phyloP scores from a whole-genome alignment of 805 yeast species.

The Pichia ethanolica region DNA sequence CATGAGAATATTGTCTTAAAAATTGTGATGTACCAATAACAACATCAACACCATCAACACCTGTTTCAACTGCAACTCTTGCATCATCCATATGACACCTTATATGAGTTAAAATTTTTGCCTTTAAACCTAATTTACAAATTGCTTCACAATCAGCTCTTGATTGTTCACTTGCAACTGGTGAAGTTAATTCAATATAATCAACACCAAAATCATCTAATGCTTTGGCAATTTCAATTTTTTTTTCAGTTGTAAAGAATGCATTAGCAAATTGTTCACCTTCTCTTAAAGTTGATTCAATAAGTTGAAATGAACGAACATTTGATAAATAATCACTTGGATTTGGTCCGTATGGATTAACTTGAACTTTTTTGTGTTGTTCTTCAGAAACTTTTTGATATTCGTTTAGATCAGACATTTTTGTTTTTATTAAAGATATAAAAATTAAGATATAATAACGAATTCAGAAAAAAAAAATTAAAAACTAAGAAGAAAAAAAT shows the following conservation, averaged over 20 bases:
- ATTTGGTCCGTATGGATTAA: slow-evolving; percentile 83
- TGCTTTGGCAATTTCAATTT: slow-evolving; percentile 95
- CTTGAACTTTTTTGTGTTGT: slow-evolving; percentile 28
- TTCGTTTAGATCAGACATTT: slow-evolving; percentile 18
- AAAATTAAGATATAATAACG: too few species aligned
- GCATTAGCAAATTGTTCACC: slow-evolving; percentile 99
- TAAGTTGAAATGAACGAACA: slow-evolving; percentile 80
- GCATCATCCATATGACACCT: slow-evolving; percentile 99
- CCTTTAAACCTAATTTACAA: slow-evolving; percentile 92
- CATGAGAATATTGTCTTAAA: slow-evolving; percentile 90
- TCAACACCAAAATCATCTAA: slow-evolving; percentile 97
- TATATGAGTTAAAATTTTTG: slow-evolving; percentile 92
- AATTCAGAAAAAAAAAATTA: too few species aligned
- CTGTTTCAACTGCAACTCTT: slow-evolving; percentile 92
- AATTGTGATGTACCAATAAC: slow-evolving; percentile 97
- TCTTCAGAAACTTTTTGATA: slow-evolving; percentile 43
- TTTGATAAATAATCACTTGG: slow-evolving; percentile 89
- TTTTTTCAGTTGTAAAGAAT: slow-evolving; percentile 87
- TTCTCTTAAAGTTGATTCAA: slow-evolving; percentile 93
- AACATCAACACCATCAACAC: slow-evolving; percentile 98
- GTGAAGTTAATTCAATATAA: slow-evolving; percentile 94
- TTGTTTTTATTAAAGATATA: too few species aligned
- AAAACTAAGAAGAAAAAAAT: too few species aligned
- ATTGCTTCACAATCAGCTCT: slow-evolving; percentile 94
- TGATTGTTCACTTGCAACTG: slow-evolving; percentile 95